These are phyloP conservation scores for Gastrodia elata DNA, from an alignment of 106 monocot species.

Conservation along the genomic window DNA sequence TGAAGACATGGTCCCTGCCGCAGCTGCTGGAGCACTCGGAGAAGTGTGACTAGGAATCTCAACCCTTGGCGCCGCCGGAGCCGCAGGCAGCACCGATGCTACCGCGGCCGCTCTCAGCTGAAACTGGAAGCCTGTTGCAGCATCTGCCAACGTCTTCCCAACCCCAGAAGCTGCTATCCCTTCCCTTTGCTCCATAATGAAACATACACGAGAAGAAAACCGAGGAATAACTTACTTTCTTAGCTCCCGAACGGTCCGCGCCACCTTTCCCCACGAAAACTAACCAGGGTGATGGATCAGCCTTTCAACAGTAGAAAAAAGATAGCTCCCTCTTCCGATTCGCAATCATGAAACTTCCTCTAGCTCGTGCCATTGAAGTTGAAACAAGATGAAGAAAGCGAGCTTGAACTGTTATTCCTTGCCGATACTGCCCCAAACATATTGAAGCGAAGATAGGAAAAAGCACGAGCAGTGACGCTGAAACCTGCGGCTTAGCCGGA, in stretches of 20 bases:
- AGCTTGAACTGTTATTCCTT: not conserved
- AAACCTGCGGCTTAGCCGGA: not conserved
- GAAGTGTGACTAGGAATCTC: slow-evolving; percentile 8
- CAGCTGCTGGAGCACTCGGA: not conserved
- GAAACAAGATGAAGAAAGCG: not conserved
- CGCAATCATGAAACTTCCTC: not conserved
- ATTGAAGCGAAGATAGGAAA: no score
- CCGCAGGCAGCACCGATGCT: slow-evolving; percentile 3
- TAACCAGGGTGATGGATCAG: not conserved
- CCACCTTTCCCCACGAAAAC: not conserved
- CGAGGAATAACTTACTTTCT: not conserved
- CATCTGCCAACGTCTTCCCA: slow-evolving; percentile 8
- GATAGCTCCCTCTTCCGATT: not conserved
- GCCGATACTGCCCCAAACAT: not conserved
- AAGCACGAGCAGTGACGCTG: not conserved
- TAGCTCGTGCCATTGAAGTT: slow-evolving; percentile 7
- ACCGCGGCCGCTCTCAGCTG: slow-evolving; percentile 6
- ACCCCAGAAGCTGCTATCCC: slow-evolving; percentile 9
- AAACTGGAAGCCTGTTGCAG: not conserved
- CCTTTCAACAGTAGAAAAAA: not conserved
- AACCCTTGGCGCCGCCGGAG: not conserved
- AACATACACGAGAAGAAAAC: not conserved
- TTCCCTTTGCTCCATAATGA: slow-evolving; percentile 32
- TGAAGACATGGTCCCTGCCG: not conserved
- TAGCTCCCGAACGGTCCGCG: no score